Conservation (phyloP, 192 early-diverging fungal genomes). For the Paraglomus occultum region DNA sequence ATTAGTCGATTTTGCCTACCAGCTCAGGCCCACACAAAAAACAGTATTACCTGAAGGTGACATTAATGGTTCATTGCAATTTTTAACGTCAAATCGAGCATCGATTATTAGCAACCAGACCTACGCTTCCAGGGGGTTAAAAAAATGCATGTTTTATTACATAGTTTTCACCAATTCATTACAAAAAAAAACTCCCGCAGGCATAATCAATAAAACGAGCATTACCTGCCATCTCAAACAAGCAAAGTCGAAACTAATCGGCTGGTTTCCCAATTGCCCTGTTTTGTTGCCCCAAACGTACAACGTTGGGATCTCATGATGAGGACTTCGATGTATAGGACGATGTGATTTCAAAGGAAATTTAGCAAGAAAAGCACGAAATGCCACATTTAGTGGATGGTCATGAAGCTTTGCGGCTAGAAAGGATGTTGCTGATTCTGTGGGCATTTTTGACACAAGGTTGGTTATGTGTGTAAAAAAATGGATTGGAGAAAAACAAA, state of each 20-base stretch:
- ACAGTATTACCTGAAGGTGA: conserved; percentile 50
- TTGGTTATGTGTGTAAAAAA: too few species aligned
- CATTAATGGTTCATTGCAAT: conserved; percentile 52
- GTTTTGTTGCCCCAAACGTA: conserved; percentile 52
- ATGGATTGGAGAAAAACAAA: too few species aligned
- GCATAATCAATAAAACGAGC: neutral
- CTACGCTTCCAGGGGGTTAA: conserved; percentile 32
- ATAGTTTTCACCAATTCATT: neutral
- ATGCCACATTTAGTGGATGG: conserved; percentile 8
- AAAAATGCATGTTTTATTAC: neutral
- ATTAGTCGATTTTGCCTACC: neutral
- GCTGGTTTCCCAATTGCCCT: conserved; percentile 24
- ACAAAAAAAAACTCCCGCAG: neutral
- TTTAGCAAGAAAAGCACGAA: conserved; percentile 17
- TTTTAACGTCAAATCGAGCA: conserved; percentile 41
- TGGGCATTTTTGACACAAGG: too few species aligned
- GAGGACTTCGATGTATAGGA: conserved; percentile 33
- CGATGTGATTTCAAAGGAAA: conserved; percentile 46
- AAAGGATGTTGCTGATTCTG: too few species aligned
- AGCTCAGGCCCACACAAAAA: neutral
- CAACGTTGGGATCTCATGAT: conserved; percentile 37
- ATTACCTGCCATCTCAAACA: conserved; percentile 53
- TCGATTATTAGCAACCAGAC: conserved; percentile 47
- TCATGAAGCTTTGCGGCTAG: neutral
- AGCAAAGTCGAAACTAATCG: conserved; percentile 50